Base-by-base conservation (phyloP, 1,139 yeast species). In the Geotrichum carabidarum region DNA sequence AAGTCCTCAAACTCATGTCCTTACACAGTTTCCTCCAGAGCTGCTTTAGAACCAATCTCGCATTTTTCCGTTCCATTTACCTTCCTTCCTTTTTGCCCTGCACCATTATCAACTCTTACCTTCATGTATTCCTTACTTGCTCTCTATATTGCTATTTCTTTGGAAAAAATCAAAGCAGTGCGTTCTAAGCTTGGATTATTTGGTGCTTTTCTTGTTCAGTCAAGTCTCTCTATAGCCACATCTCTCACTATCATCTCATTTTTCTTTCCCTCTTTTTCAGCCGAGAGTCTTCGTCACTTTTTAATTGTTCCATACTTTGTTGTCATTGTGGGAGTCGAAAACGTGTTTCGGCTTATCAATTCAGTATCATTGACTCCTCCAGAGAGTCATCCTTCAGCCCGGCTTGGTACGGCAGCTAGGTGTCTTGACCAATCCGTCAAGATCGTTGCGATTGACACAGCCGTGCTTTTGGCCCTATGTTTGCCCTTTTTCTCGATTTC, bases 101-200 rank as follows among this genome's bases (percentile, higher is more conserved):
- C 44, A 3, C 35, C 41, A 4, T 22, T 46, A 2, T 12, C 30
- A 2, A 31, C 30, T 7, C 31, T 50, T 7, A 14, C 31, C 8
- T 2, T 66, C 0, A 62, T 70, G 0, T 76, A 76, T 56, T 50
- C 67, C 0, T 44, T 68, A 2, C 64, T 75, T 2, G 56, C 69
- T 0, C 27, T 71, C 2, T 77, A 77, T 58, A 67, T 74, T 48
- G 50, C 70, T 3, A 62, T 83, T n/a, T 75, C 84, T 15, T 71
- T 84, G 34, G 71, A 80, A 17, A 80, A 81, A 58, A 70, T 78
- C 51, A 78, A 79, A 48, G 73, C 80, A 18, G 78, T 86, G 9
- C 76, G 82, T 51, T 84, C 91, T 1, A 78, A 77, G 61, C 49
- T 74, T 1, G 91, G 93, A 0, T 69, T 86, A 11, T 61, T 83